A percentile compares a stretch with the other conserved stretches of the same genome.
These are phyloP conservation scores for Jaenimonas drosophilae DNA, from an alignment of 208 protist species.

Conservation along the genomic window DNA sequence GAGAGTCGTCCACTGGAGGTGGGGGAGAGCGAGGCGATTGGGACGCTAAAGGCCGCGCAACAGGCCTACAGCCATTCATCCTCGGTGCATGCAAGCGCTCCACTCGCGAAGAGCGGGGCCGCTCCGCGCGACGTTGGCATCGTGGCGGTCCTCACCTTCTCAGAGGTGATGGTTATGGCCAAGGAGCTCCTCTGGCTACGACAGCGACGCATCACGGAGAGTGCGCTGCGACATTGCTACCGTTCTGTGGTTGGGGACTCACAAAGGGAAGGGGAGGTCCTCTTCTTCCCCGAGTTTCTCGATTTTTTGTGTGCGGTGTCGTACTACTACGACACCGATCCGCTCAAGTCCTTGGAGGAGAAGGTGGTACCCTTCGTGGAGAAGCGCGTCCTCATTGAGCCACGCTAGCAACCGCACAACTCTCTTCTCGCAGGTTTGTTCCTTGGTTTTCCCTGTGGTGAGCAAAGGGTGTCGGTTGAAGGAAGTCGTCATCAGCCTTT, in stretches of 20 bases:
- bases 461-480: too few species aligned
- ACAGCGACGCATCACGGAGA: conserved; percentile 11
- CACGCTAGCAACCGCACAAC: too few species aligned
- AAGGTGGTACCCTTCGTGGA: conserved; percentile 47
- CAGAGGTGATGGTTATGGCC: conserved; percentile 24
- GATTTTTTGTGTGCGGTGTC: conserved; percentile 51
- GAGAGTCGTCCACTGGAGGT: too few species aligned
- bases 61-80: too few species aligned
- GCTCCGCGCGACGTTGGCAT: conserved; percentile 41
- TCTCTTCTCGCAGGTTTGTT: too few species aligned
- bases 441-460: too few species aligned
- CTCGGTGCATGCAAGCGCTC: too few species aligned
- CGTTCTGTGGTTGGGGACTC: conserved; percentile 21
- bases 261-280: conserved; percentile 23
- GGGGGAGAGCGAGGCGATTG: too few species aligned
- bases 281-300: conserved; percentile 68
- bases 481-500: too few species aligned
- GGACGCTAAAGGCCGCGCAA: too few species aligned
- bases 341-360: conserved; percentile 30
- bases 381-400: conserved; percentile 20
- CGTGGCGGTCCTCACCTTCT: conserved; percentile 38
- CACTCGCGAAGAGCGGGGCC: neutral
- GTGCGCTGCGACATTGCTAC: conserved; percentile 28
- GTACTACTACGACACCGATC: conserved; percentile 29
- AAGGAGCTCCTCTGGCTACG: conserved; percentile 38